Evolutionary conservation across 208 protist species (phyloP).

Genomic region (Leishmania martiniquensis): DNA sequence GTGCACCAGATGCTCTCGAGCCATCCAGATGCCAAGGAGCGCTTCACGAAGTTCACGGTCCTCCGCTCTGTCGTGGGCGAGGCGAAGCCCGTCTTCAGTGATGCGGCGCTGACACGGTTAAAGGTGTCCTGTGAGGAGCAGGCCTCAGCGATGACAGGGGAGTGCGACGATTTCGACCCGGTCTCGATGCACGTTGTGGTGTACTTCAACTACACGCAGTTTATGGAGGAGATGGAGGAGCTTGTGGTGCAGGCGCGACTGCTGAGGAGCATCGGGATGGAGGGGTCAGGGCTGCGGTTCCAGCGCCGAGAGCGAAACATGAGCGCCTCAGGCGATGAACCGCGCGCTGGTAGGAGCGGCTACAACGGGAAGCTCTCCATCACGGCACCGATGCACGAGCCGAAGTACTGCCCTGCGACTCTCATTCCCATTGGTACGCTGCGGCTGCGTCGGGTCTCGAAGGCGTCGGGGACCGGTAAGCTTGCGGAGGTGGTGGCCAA

Average conservation of each 20-base stretch:
- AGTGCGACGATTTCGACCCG: slow-evolving; percentile 42
- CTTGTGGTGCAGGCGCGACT: slow-evolving; percentile 28
- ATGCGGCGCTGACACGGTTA: slow-evolving; percentile 25
- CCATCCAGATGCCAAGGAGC: slow-evolving; percentile 21
- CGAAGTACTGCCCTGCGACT: slow-evolving; percentile 22
- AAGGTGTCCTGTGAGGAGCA: slow-evolving; percentile 40
- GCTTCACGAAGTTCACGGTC: slow-evolving; percentile 30
- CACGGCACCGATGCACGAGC: neutral
- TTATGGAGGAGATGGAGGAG: slow-evolving; percentile 30
- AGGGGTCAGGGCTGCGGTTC: slow-evolving; percentile 29
- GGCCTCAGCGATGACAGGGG: slow-evolving; percentile 7
- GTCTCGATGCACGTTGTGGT: slow-evolving; percentile 48
- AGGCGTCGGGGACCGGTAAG: slow-evolving; percentile 27
- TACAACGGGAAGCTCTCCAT: neutral
- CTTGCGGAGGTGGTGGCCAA: slow-evolving; percentile 38
- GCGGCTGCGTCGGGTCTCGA: slow-evolving; percentile 35
- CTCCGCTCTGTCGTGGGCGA: slow-evolving; percentile 39
- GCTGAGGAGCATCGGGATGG: slow-evolving; percentile 34
- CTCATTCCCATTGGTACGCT: slow-evolving; percentile 35
- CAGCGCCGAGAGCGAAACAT: slow-evolving; percentile 8
- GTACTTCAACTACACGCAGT: slow-evolving; percentile 46
- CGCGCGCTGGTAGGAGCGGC: neutral
- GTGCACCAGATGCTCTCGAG: slow-evolving; percentile 22
- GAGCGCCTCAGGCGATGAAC: neutral
- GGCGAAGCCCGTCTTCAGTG: slow-evolving; percentile 37